A percentile compares a stretch with the other conserved stretches of the same genome.
These are phyloP conservation scores for Hondaea fermentalgiana DNA, from an alignment of 108 stramenopile genomes.

Conservation along the genomic window DNA sequence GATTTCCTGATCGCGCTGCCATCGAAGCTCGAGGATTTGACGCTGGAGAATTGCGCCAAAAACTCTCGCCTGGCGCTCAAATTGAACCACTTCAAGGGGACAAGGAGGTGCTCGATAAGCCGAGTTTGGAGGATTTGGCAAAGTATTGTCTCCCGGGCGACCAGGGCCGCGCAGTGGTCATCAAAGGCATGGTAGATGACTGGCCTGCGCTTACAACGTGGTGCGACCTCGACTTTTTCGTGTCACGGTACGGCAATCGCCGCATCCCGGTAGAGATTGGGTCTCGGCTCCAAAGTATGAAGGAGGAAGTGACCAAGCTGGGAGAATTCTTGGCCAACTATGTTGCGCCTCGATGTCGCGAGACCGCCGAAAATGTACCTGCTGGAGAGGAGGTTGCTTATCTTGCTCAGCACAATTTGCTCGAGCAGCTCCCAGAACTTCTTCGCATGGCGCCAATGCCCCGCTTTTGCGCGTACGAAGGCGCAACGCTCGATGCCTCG, in stretches of 20 bases:
- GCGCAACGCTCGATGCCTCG: not conserved
- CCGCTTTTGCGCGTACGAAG: constrained; percentile 17
- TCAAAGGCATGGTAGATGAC: not conserved
- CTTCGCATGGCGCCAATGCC: not conserved
- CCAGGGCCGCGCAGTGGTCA: not conserved
- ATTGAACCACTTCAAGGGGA: not conserved
- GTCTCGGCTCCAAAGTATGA: not conserved
- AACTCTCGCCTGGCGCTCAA: not conserved
- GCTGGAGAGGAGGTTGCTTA: not conserved
- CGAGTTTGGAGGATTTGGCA: not conserved
- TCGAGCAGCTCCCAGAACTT: constrained; percentile 26
- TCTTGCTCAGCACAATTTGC: constrained; percentile 24
- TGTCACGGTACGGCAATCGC: not conserved
- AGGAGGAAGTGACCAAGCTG: not conserved
- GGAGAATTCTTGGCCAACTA: not conserved
- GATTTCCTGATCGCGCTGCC: not conserved
- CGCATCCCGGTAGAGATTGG: not conserved
- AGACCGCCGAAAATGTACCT: too few relatives aligned
- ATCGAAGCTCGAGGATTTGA: not conserved
- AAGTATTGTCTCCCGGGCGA: not conserved
- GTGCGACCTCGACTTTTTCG: not conserved
- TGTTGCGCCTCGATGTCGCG: not conserved
- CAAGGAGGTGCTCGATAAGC: not conserved
- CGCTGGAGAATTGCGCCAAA: not conserved
- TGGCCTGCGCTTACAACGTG: not conserved